Conservation (phyloP, 345 rosid genomes). For the Acer saccharum region DNA sequence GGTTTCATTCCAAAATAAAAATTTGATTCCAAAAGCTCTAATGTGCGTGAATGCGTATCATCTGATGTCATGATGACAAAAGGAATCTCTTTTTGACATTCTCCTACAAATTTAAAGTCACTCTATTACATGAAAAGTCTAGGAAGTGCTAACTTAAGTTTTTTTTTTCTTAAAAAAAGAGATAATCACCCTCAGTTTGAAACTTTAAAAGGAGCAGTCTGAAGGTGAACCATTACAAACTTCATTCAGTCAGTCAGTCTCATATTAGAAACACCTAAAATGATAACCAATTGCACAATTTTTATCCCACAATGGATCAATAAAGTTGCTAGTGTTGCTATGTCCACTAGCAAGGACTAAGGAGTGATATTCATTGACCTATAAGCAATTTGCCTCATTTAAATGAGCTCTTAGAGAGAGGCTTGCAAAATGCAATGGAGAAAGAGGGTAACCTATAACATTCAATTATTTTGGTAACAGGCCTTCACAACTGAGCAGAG, state of each 20-base stretch:
- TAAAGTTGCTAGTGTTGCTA: not conserved
- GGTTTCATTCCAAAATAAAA: constrained; percentile 91
- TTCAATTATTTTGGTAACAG: not conserved
- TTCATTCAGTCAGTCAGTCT: not conserved
- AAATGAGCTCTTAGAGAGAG: not conserved
- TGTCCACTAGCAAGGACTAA: not conserved
- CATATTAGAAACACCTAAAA: not conserved
- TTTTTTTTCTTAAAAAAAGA: not conserved
- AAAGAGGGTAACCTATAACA: not conserved
- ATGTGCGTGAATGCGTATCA: constrained; percentile 82
- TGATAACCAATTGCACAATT: not conserved
- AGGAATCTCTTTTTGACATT: constrained; percentile 63
- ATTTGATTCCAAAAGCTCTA: constrained; percentile 67
- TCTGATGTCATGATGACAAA: constrained; percentile 96
- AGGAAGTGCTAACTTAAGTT: constrained; percentile 1
- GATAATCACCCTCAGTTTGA: not conserved
- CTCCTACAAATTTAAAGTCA: constrained; percentile 42
- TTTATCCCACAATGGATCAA: not conserved
- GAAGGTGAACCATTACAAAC: not conserved
- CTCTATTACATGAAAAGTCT: constrained; percentile 13
- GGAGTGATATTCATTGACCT: not conserved
- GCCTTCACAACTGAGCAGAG: not conserved
- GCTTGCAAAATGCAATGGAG: constrained; percentile 3
- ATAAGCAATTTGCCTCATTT: constrained; percentile 2
- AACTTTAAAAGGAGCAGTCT: not conserved